Conservation (phyloP, 1,284 basidiomycete species). For the Inonotus hispidus region DNA sequence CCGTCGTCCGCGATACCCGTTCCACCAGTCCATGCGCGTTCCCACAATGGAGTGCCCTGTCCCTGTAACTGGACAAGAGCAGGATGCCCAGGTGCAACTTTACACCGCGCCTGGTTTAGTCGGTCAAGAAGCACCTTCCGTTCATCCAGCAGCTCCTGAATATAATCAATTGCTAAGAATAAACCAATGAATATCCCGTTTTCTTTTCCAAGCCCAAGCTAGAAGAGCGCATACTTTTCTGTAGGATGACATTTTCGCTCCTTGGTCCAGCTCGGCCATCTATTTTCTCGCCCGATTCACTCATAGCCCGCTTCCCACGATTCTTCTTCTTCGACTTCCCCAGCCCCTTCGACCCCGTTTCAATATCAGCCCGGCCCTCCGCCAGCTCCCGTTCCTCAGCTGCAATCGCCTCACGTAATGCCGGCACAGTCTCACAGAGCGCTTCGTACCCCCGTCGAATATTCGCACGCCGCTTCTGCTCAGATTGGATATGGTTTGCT, state of each 20-base stretch:
- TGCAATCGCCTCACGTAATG: constrained; percentile 68
- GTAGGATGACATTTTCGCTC: constrained; percentile 80
- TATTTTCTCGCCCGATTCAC: constrained; percentile 50
- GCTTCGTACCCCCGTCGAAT: constrained; percentile 85
- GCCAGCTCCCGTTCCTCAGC: constrained; percentile 50
- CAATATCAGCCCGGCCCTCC: constrained; percentile 9
- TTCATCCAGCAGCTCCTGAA: constrained; percentile 57
- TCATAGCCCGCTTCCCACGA: constrained; percentile 30
- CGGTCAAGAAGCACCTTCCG: constrained; percentile 51
- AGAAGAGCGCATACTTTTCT: constrained; percentile 59
- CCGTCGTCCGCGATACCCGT: constrained; percentile 40
- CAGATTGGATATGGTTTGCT: constrained; percentile 87
- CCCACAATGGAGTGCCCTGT: constrained; percentile 56
- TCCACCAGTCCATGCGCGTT: constrained; percentile 73
- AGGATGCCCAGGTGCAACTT: constrained; percentile 48
- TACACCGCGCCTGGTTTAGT: constrained; percentile 50
- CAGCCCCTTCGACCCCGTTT: constrained; percentile 24
- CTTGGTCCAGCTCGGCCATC: constrained; percentile 80
- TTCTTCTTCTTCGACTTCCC: constrained; percentile 30
- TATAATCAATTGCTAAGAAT: constrained; percentile 74
- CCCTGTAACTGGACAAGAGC: constrained; percentile 33
- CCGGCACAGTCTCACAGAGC: constrained; percentile 75
- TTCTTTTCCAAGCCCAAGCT: constrained; percentile 15
- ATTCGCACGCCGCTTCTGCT: constrained; percentile 88
- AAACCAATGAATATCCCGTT: constrained; percentile 10